Evolutionary conservation across 805 yeast genomes (phyloP).

Genomic region (Wickerhamomyces rabaulensis): DNA sequence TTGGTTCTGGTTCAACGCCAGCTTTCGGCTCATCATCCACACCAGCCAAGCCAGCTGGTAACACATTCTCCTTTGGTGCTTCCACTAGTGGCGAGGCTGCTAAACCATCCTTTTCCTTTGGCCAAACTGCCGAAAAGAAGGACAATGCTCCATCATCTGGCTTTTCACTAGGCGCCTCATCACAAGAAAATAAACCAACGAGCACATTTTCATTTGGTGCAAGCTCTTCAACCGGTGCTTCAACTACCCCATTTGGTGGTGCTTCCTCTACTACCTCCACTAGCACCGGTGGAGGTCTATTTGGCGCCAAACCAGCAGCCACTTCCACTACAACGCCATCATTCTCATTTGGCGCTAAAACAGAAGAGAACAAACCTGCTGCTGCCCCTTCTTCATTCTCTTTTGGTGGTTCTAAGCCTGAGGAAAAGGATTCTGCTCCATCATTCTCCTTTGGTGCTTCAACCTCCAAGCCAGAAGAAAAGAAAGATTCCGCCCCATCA

Average conservation of each 20-base stretch:
- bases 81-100: slow-evolving; percentile 2
- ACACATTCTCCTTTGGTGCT: slow-evolving; percentile 17
- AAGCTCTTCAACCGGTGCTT: not conserved
- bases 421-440: slow-evolving; percentile 4
- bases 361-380: slow-evolving; percentile 8
- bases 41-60: slow-evolving; percentile 9
- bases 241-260: not conserved
- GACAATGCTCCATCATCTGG: slow-evolving; percentile 12
- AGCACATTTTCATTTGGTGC: slow-evolving; percentile 24
- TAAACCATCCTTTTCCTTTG: slow-evolving; percentile 1
- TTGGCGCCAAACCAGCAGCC: slow-evolving; percentile 9
- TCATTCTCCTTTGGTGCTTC: slow-evolving; percentile 20
- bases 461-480: slow-evolving; percentile 7
- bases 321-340: slow-evolving; percentile 5
- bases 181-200: slow-evolving; percentile 11
- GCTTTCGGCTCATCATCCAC: slow-evolving; percentile 10
- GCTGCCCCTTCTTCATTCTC: slow-evolving; percentile 12
- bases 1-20: not conserved
- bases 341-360: slow-evolving; percentile 21
- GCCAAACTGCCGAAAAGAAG: slow-evolving; percentile 8
- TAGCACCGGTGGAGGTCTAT: slow-evolving; percentile 1
- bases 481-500: slow-evolving; percentile 10
- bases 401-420: slow-evolving; percentile 1
- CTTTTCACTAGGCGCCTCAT: slow-evolving; percentile 21
- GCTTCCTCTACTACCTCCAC: slow-evolving; percentile 1